A percentile compares a stretch with the other conserved stretches of the same genome.
Conservation (phyloP, 257 asterid species). For the Solanum ossicruentum region DNA sequence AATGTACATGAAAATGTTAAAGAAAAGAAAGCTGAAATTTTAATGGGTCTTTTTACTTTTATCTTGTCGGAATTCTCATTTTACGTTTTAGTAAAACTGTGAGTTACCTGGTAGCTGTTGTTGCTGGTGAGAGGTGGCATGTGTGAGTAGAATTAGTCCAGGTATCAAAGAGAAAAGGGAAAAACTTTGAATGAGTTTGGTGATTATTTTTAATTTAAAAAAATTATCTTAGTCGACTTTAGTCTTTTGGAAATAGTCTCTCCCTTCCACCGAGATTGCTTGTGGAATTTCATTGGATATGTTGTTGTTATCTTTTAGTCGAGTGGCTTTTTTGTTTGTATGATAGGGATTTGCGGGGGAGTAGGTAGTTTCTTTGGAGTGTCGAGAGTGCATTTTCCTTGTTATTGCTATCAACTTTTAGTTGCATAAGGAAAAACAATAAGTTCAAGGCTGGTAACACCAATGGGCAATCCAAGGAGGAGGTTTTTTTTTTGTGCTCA, state of each 20-base stretch:
- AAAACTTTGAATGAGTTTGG: background rate
- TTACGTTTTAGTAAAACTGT: background rate
- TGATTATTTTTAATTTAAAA: background rate
- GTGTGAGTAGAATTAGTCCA: background rate
- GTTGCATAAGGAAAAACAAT: background rate
- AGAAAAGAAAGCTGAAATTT: background rate
- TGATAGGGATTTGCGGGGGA: background rate
- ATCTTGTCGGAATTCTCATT: background rate
- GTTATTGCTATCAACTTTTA: background rate
- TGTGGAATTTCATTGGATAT: background rate
- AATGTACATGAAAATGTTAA: background rate
- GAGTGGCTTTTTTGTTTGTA: background rate
- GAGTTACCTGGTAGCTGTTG: background rate
- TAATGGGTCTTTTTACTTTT: background rate
- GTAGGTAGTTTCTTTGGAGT: background rate
- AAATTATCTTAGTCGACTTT: background rate
- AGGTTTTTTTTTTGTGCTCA: background rate
- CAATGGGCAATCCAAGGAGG: background rate
- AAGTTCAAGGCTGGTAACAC: background rate
- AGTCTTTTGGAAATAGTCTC: background rate
- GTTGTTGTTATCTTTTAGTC: background rate
- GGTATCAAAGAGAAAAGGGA: background rate
- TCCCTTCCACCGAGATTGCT: background rate
- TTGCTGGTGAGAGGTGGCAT: rapidly evolving
- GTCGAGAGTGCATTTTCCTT: background rate